Percentiles rank a stretch among this genome's conserved stretches.
Conservation (phyloP, 2,329 filamentous ascomycete species). For the Paraphaeosphaeria sporulosa region DNA sequence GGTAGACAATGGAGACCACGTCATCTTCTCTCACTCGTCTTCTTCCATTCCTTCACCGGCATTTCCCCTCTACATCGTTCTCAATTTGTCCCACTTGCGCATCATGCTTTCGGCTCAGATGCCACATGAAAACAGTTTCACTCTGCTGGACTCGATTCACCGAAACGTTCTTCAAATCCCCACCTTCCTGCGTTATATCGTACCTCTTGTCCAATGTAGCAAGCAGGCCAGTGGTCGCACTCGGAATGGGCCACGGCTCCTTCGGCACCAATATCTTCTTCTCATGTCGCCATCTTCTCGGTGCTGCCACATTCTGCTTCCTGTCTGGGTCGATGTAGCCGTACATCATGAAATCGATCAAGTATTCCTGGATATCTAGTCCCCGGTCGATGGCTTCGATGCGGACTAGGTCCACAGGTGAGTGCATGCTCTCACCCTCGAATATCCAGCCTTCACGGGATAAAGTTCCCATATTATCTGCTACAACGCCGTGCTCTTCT, state of each 20-base stretch:
- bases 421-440: slow-evolving; percentile 64
- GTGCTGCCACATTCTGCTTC: slow-evolving; percentile 58
- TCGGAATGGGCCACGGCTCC: slow-evolving; percentile 17
- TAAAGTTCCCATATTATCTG: slow-evolving; percentile 46
- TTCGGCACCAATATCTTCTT: slow-evolving; percentile 44
- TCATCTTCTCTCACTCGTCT: not conserved
- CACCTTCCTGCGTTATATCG: slow-evolving; percentile 34
- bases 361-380: slow-evolving; percentile 62
- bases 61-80: not conserved
- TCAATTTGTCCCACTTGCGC: not conserved
- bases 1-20: not conserved
- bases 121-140: not conserved
- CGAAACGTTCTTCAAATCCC: not conserved
- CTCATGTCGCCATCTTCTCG: slow-evolving; percentile 60
- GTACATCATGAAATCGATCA: slow-evolving; percentile 67
- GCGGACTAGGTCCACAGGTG: slow-evolving; percentile 46
- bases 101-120: not conserved
- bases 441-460: slow-evolving; percentile 55
- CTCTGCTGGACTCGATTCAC: not conserved
- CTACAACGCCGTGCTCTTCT: slow-evolving; percentile 27
- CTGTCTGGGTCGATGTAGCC: slow-evolving; percentile 64
- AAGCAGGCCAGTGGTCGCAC: slow-evolving; percentile 9
- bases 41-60: not conserved
- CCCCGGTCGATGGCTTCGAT: slow-evolving; percentile 62
- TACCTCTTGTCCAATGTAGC: slow-evolving; percentile 14